Percentiles rank a stretch among this genome's conserved stretches.
Evolutionary conservation across 176 grass and related monocot genomes (phyloP).

Genomic region (Phyllostachys edulis): DNA sequence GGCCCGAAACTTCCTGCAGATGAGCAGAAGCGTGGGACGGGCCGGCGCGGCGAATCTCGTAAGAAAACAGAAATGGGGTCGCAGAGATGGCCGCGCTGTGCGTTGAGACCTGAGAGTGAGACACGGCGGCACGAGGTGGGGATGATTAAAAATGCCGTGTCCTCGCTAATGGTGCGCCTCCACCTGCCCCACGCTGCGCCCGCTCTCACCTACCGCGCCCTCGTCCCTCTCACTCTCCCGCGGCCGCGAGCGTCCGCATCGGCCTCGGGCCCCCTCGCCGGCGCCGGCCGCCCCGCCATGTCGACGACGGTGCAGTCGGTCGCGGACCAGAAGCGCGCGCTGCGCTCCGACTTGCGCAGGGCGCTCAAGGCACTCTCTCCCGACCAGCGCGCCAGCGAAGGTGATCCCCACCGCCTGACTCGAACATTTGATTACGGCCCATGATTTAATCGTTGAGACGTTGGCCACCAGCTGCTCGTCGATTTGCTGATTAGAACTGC

Average conservation of each 20-base stretch:
- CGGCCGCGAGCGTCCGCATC: conserved; percentile 6
- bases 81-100: conserved; percentile 12
- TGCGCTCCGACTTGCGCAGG: conserved; percentile 67
- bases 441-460: not conserved
- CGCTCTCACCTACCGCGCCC: conserved; percentile 35
- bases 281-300: not conserved
- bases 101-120: not conserved
- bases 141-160: conserved; percentile 54
- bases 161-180: conserved; percentile 46
- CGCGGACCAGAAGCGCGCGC: conserved; percentile 62
- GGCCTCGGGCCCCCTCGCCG: not conserved
- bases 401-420: conserved; percentile 23
- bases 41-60: not conserved
- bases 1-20: not conserved
- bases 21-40: not conserved
- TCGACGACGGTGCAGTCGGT: conserved; percentile 43
- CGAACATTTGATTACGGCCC: not conserved
- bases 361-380: conserved; percentile 72
- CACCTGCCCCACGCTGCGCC: conserved; percentile 33
- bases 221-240: not conserved
- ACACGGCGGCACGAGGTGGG: conserved; percentile 28
- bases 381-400: conserved; percentile 67
- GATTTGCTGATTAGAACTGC: not conserved
- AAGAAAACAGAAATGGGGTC: not conserved
- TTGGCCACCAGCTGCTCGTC: conserved; percentile 24